phyloP scores from a whole-genome alignment of 139 green algal genomes.

The Chlamydomonas incerta region DNA sequence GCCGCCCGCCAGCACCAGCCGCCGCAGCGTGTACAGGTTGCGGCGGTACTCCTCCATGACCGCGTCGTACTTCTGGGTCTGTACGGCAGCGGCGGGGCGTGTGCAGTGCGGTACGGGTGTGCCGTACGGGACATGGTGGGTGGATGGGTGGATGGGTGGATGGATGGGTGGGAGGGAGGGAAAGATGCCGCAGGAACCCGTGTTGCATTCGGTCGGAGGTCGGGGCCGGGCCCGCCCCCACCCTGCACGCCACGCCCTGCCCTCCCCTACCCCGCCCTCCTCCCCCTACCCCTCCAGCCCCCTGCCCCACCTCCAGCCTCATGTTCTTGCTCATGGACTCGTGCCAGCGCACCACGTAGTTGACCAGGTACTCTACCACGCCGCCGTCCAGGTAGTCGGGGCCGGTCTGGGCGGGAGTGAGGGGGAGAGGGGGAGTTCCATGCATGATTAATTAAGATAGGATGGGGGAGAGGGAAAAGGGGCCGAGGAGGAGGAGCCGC shows the following conservation, averaged over 20 bases:
- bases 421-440: neutral
- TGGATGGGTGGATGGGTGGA: neutral
- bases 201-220: too few relatives aligned
- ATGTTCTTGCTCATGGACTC: constrained; percentile 31
- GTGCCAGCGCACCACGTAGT: neutral
- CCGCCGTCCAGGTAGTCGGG: constrained; percentile 31
- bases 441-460: too few relatives aligned
- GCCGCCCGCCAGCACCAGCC: constrained; percentile 60
- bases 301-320: constrained; percentile 21
- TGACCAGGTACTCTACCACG: constrained; percentile 15
- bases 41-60: constrained; percentile 69
- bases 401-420: neutral
- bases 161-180: neutral
- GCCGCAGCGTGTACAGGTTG: constrained; percentile 66
- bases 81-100: neutral
- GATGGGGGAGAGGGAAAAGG: neutral
- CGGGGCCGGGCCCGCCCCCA: too few relatives aligned
- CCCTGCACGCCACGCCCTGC: too few relatives aligned
- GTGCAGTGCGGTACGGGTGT: too few relatives aligned
- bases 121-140: neutral
- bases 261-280: neutral
- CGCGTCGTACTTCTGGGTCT: constrained; percentile 65
- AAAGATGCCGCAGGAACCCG: too few relatives aligned
- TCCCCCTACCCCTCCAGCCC: neutral
- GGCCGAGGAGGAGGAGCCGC: neutral